A percentile compares a stretch with the other conserved stretches of the same genome.
Evolutionary conservation across 2,329 filamentous ascomycete species (phyloP).

Genomic region (Blastomyces parvus): DNA sequence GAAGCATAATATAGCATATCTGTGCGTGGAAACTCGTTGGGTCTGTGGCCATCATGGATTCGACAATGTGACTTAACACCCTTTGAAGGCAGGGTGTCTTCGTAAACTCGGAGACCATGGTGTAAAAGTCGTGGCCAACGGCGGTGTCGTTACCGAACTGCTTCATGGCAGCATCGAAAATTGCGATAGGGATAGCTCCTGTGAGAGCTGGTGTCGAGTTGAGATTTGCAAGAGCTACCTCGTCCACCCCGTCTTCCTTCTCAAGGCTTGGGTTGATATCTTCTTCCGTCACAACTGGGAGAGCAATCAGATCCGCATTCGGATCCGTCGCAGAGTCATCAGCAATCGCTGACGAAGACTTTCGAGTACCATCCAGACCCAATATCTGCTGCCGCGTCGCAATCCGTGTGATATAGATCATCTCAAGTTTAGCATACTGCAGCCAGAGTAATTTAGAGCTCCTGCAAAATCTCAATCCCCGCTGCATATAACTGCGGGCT

Average conservation of each 20-base stretch:
- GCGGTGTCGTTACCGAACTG: slow-evolving; percentile 59
- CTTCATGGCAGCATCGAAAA: slow-evolving; percentile 78
- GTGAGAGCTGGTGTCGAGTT: slow-evolving; percentile 69
- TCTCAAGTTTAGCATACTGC: slow-evolving; percentile 83
- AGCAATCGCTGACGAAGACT: slow-evolving; percentile 29
- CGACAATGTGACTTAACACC: slow-evolving; percentile 64
- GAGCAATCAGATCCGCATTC: slow-evolving; percentile 48
- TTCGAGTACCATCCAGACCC: slow-evolving; percentile 45
- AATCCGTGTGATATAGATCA: slow-evolving; percentile 81
- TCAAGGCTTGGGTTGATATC: slow-evolving; percentile 49
- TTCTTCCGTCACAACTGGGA: slow-evolving; percentile 52
- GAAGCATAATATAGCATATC: slow-evolving; percentile 62
- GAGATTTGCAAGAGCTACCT: slow-evolving; percentile 52
- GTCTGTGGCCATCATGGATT: slow-evolving; percentile 49
- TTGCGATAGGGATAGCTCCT: slow-evolving; percentile 86
- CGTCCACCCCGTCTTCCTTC: slow-evolving; percentile 45
- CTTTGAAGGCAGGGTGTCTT: slow-evolving; percentile 54
- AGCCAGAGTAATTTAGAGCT: slow-evolving; percentile 66
- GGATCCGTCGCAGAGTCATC: slow-evolving; percentile 33
- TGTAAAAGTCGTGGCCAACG: slow-evolving; percentile 68
- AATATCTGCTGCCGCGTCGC: slow-evolving; percentile 61
- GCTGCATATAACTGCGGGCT: slow-evolving; percentile 76
- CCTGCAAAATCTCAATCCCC: slow-evolving; percentile 82
- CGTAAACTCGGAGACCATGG: slow-evolving; percentile 63
- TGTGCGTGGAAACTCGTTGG: slow-evolving; percentile 54